Conservation (phyloP, 352 stramenopile species). For the Globisporangium cederbergense region DNA sequence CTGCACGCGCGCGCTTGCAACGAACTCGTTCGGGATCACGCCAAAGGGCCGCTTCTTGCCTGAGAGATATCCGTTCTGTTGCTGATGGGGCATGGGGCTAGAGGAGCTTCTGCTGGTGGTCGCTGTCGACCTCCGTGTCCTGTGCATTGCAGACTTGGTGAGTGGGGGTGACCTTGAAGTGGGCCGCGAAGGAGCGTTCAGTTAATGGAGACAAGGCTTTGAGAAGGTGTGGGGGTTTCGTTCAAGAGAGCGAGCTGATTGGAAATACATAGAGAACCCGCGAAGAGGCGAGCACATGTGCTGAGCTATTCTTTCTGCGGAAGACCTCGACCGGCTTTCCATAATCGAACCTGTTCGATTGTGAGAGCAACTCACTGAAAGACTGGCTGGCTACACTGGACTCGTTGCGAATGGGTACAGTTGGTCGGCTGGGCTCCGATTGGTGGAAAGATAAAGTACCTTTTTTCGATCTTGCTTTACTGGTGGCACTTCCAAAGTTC, state of each 20-base stretch:
- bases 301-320: not conserved
- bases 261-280: not conserved
- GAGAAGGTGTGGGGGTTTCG: not conserved
- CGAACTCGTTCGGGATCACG: conserved; percentile 50
- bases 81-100: not conserved
- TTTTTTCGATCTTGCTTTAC: too few species aligned
- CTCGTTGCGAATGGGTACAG: conserved; percentile 1
- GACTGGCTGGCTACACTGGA: not conserved
- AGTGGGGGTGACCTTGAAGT: not conserved
- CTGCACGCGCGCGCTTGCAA: conserved; percentile 43
- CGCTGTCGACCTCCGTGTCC: not conserved
- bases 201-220: too few species aligned
- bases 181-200: conserved; percentile 5
- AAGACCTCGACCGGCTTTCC: not conserved
- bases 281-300: not conserved
- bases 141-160: not conserved
- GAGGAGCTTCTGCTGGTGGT: not conserved
- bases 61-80: not conserved
- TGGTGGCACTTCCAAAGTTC: too few species aligned
- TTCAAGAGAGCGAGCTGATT: not conserved
- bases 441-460: too few species aligned
- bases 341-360: not conserved
- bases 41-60: conserved; percentile 19
- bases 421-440: too few species aligned
- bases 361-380: not conserved